Evolutionary conservation across 1,139 yeast species (phyloP).

Genomic region (Diutina pseudorugosa): DNA sequence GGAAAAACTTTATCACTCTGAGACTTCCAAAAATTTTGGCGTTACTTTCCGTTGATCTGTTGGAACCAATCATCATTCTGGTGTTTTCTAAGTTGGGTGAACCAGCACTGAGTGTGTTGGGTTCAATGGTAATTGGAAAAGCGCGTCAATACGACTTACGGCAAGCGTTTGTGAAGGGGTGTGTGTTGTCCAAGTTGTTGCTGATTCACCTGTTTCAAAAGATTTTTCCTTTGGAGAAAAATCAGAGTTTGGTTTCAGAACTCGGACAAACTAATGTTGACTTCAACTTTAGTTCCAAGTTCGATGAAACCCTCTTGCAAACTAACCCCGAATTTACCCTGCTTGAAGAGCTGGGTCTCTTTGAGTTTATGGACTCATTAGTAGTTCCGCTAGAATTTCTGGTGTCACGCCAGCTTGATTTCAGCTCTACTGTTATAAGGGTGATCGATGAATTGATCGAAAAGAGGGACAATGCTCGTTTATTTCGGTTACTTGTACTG

Average conservation of each 20-base stretch:
- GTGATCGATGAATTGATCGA: slow-evolving; percentile 27
- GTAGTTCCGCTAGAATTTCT: slow-evolving; percentile 25
- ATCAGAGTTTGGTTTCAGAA: slow-evolving; percentile 12
- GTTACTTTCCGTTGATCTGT: background rate
- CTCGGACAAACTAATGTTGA: slow-evolving; percentile 6
- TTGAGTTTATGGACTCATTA: slow-evolving; percentile 20
- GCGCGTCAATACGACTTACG: slow-evolving; percentile 17
- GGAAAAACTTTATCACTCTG: background rate
- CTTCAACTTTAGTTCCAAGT: slow-evolving; percentile 7
- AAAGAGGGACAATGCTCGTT: slow-evolving; percentile 27
- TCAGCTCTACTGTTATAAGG: slow-evolving; percentile 20
- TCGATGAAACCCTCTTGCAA: slow-evolving; percentile 26
- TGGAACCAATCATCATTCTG: background rate
- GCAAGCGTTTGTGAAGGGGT: slow-evolving; percentile 42
- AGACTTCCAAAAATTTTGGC: background rate
- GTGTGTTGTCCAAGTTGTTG: slow-evolving; percentile 25
- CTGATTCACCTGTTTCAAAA: slow-evolving; percentile 30
- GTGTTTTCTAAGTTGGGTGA: background rate
- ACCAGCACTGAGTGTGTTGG: background rate
- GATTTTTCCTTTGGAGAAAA: slow-evolving; percentile 23
- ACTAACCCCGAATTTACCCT: slow-evolving; percentile 44
- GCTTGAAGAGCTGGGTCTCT: slow-evolving; percentile 37
- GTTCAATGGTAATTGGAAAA: background rate
- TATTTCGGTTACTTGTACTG: slow-evolving; percentile 38
- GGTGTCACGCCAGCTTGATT: slow-evolving; percentile 23